Evolutionary conservation across 2,329 filamentous ascomycete genomes (phyloP), one percentile per base, ranked within the genome.

Genomic region (Bipolaris victoriae): DNA sequence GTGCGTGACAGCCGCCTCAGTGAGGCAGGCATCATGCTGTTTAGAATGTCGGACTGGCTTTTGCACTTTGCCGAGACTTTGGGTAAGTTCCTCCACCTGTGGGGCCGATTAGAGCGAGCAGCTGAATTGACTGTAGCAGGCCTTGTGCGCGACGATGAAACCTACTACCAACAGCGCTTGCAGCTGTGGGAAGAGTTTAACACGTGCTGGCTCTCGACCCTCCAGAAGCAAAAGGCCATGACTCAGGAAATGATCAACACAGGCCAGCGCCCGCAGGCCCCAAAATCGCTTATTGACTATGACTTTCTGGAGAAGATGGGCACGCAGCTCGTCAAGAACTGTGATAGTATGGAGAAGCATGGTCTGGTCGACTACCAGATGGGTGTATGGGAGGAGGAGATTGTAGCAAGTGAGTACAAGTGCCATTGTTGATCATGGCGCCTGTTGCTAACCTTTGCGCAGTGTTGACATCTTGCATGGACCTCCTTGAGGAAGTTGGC

Each of bases 321-420:
- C 11, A 88, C 89, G 52, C 90, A 96, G 68, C 78, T 99, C 29
- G 84, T 96, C 54, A 85, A 88, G 49, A 82, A 97, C 49, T 96
- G 93, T 73, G 92, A 98, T 73, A 86, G 86, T 49, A 85, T 98
- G 61, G 94, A 98, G 76, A 88, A 90, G 65, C 89, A 96, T 72
- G 95, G 95, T n/a, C 80, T 99, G 46, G 92, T 99, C 10, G 95
- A 99, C 78, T 99, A 98, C 75, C 90, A 98, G 71, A 96, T 97
- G 80, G 95, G 95, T 7, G 91, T 98, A 24, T 96, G 92, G 86
- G 95, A 98, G 77, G 93, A 98, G 73, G 88, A 91, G 71, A 97
- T 98, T 67, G 86, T 95, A 66, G 85, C 86, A 57, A 84, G 93
- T 97, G 81, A 78, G 90, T 83, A 26, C 40, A 35, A 35, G 37